phyloP scores from a whole-genome alignment of 2,329 filamentous ascomycete genomes.

The Sphaceloma murrayae region DNA sequence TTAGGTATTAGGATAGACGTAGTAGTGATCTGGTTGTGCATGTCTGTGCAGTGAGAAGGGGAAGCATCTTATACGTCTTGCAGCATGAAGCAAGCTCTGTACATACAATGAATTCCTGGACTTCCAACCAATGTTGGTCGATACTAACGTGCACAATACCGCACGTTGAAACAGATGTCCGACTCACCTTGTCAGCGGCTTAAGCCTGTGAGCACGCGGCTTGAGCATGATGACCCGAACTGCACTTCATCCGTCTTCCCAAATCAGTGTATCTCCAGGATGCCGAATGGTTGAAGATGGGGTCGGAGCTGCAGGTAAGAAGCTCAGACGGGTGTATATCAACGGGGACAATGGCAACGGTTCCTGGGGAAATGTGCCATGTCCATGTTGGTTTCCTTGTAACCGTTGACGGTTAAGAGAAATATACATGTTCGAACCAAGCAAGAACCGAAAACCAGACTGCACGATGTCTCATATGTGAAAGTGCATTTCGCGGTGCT shows the following conservation, averaged over 20 bases:
- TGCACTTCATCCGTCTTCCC: not conserved
- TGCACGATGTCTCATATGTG: too few relatives aligned
- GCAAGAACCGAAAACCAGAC: not conserved
- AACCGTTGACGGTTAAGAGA: not conserved
- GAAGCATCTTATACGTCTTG: not conserved
- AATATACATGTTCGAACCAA: constrained; percentile 5
- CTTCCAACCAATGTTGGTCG: not conserved
- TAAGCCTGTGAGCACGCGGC: not conserved
- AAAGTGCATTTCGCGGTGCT: too few relatives aligned
- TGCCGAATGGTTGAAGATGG: not conserved
- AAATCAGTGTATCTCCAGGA: too few relatives aligned
- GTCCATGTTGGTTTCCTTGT: not conserved
- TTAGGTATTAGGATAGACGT: constrained; percentile 3
- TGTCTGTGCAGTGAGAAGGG: too few relatives aligned
- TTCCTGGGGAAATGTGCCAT: not conserved
- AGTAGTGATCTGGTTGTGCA: not conserved
- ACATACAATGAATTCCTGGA: not conserved
- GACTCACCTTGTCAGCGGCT: constrained; percentile 11
- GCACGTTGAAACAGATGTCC: not conserved
- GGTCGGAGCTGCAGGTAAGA: too few relatives aligned
- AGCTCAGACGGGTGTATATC: constrained; percentile 1
- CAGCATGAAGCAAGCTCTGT: not conserved
- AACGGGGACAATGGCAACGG: constrained; percentile 5
- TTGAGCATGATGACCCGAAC: not conserved
- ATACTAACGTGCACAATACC: not conserved